Percentiles rank a stretch among this genome's conserved stretches.
phyloP scores from a whole-genome alignment of 2,329 filamentous ascomycete genomes.

The Talaromyces sp. region DNA sequence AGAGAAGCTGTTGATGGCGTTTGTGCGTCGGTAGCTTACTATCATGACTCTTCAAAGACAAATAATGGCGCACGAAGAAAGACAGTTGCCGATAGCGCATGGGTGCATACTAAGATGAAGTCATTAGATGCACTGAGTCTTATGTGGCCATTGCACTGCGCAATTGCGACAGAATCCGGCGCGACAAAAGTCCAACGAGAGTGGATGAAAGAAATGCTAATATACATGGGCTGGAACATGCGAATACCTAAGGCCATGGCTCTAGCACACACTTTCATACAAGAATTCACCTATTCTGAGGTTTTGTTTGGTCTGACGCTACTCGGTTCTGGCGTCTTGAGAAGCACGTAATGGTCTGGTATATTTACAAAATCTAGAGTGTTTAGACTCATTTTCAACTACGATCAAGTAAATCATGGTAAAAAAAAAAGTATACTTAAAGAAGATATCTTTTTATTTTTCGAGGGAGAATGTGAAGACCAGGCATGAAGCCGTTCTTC shows the following conservation, averaged over 20 bases:
- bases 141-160: constrained; percentile 3
- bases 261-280: background rate
- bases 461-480: constrained; percentile 45
- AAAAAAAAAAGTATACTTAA: background rate
- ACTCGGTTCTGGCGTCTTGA: background rate
- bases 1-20: constrained; percentile 3
- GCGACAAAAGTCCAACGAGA: background rate
- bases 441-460: constrained; percentile 20
- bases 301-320: background rate
- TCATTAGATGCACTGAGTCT: constrained; percentile 2
- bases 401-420: background rate
- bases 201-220: background rate
- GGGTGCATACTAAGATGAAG: background rate
- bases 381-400: background rate
- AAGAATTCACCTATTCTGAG: background rate
- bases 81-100: background rate
- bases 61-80: background rate
- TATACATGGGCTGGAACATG: background rate
- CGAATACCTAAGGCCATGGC: constrained; percentile 9
- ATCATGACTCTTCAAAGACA: background rate
- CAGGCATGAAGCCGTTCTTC: constrained; percentile 53
- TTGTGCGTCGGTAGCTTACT: constrained; percentile 3
- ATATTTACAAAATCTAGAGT: background rate
- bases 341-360: background rate
- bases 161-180: background rate